phyloP scores from a whole-genome alignment of 2,329 filamentous ascomycete genomes.

The Dothideomycetes sp. region DNA sequence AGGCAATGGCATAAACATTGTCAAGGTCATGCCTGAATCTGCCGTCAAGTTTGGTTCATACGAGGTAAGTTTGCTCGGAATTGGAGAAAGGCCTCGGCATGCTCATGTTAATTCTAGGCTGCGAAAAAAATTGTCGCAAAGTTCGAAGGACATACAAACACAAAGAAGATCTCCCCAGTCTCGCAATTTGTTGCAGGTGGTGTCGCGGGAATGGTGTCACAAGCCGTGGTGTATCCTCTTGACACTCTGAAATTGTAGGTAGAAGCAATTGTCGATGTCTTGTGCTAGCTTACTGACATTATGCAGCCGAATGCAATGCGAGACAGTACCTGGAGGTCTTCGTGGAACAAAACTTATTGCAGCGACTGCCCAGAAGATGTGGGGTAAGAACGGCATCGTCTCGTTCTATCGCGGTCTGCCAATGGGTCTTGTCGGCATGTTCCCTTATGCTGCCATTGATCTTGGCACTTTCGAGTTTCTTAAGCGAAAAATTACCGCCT shows the following conservation, averaged over 20 bases:
- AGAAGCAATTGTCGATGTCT: too few species aligned
- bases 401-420: slow-evolving; percentile 86
- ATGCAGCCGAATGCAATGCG: slow-evolving; percentile 73
- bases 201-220: slow-evolving; percentile 84
- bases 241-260: slow-evolving; percentile 69
- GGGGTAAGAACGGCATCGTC: slow-evolving; percentile 60
- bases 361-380: slow-evolving; percentile 81
- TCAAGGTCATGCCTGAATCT: slow-evolving; percentile 98
- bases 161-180: slow-evolving; percentile 66
- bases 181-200: slow-evolving; percentile 90
- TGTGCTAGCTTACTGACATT: slow-evolving; percentile 15
- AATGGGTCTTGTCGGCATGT: slow-evolving; percentile 92
- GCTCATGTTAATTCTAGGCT: slow-evolving; percentile 41
- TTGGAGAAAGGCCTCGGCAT: neutral
- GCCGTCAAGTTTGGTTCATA: slow-evolving; percentile 98
- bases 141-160: slow-evolving; percentile 79
- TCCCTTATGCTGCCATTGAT: slow-evolving; percentile 94
- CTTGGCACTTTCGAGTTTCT: slow-evolving; percentile 91
- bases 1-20: slow-evolving; percentile 93
- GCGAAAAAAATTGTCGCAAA: slow-evolving; percentile 79
- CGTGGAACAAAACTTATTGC: slow-evolving; percentile 75
- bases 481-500: slow-evolving; percentile 62
- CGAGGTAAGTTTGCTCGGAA: slow-evolving; percentile 47
- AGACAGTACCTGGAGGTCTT: slow-evolving; percentile 77
- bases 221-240: slow-evolving; percentile 90